Evolutionary conservation across 1,284 basidiomycete genomes (phyloP).

Genomic region (Malassezia japonica): DNA sequence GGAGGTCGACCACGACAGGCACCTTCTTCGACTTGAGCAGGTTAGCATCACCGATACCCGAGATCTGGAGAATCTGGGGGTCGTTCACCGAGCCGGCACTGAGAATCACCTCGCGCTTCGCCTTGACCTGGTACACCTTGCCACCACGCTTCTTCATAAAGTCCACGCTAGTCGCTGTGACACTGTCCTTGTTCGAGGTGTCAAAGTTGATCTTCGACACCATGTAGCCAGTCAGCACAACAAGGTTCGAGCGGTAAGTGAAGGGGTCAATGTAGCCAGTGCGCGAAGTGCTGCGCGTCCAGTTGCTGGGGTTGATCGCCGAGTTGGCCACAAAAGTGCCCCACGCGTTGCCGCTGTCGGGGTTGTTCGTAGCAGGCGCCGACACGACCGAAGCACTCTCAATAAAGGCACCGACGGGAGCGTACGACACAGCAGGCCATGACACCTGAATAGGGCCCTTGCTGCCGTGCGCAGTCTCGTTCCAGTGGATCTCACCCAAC

Average conservation of each 20-base stretch:
- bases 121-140: conserved; percentile 51
- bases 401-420: conserved; percentile 27
- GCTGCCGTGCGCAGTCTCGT: conserved; percentile 51
- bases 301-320: conserved; percentile 58
- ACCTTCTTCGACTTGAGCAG: conserved; percentile 55
- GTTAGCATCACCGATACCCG: conserved; percentile 58
- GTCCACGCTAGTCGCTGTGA: conserved; percentile 57
- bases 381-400: conserved; percentile 45
- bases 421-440: conserved; percentile 26
- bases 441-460: conserved; percentile 51
- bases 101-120: conserved; percentile 58
- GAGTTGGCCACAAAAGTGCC: conserved; percentile 58
- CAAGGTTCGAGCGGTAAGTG: conserved; percentile 57
- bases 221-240: conserved; percentile 56
- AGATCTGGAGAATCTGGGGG: conserved; percentile 61
- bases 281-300: conserved; percentile 61
- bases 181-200: conserved; percentile 45
- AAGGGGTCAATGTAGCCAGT: conserved; percentile 62
- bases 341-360: conserved; percentile 54
- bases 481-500: conserved; percentile 22
- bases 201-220: conserved; percentile 60
- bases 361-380: conserved; percentile 51
- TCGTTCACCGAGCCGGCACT: conserved; percentile 24
- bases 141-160: conserved; percentile 50
- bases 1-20: conserved; percentile 52